Evolutionary conservation across 2,329 filamentous ascomycete genomes (phyloP).

Genomic region (Plectosphaerella plurivora): DNA sequence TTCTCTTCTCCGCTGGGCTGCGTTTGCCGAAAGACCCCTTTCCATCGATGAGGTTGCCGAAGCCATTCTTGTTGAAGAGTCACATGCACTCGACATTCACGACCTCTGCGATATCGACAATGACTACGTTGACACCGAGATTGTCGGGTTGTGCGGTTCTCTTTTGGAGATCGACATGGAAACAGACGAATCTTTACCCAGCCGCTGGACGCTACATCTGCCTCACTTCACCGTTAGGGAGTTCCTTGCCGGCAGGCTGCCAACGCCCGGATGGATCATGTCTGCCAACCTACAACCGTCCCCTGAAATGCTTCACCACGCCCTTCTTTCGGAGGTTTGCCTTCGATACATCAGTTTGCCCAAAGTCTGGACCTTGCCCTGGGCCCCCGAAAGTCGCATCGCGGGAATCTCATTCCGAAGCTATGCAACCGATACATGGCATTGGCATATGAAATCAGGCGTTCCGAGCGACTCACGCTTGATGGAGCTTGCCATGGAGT

Average conservation of each 20-base stretch:
- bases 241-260: conserved; percentile 11
- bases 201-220: conserved; percentile 6
- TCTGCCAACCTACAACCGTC: neutral
- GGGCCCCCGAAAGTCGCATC: too few relatives aligned
- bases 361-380: neutral
- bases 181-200: rapidly evolving
- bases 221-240: conserved; percentile 16
- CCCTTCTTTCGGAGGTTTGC: neutral
- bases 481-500: neutral
- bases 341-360: conserved; percentile 1
- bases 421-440: conserved; percentile 5
- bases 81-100: conserved; percentile 14
- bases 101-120: conserved; percentile 20
- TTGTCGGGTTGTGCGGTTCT: conserved; percentile 20
- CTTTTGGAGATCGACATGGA: conserved; percentile 19
- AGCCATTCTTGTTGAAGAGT: conserved; percentile 16
- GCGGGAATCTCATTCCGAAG: neutral
- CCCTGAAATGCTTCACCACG: neutral
- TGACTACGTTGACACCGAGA: conserved; percentile 20
- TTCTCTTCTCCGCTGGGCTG: conserved; percentile 22
- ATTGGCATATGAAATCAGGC: neutral
- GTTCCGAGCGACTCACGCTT: neutral
- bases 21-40: conserved; percentile 17
- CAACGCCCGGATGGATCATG: neutral
- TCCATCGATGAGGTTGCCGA: conserved; percentile 16